phyloP scores from a whole-genome alignment of 2,329 filamentous ascomycete species.

The Raffaelea deltoideospora region DNA sequence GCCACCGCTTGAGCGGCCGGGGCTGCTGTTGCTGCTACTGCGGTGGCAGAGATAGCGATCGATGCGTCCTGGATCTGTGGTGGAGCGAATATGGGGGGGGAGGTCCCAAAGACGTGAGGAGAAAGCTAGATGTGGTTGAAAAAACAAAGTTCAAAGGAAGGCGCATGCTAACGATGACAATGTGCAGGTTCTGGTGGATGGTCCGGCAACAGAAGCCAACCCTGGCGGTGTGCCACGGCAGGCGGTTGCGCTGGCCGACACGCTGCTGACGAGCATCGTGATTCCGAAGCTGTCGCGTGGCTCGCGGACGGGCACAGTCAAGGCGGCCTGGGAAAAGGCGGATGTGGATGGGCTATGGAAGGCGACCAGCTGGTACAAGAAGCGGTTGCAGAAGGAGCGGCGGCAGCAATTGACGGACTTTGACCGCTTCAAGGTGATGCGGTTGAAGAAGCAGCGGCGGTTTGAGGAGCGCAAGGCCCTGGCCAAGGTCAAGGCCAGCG shows the following conservation, averaged over 20 bases:
- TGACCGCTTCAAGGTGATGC: constrained; percentile 99
- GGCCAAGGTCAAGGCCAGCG: constrained; percentile 77
- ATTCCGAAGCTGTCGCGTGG: constrained; percentile 76
- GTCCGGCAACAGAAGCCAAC: constrained; percentile 69
- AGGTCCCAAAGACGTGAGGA: too few relatives aligned
- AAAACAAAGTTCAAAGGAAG: neutral
- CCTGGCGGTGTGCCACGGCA: constrained; percentile 68
- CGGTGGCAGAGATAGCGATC: too few relatives aligned
- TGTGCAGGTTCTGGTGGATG: constrained; percentile 96
- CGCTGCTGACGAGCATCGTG: constrained; percentile 80
- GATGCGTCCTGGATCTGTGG: too few relatives aligned
- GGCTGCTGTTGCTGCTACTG: neutral
- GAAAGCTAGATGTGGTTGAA: too few relatives aligned
- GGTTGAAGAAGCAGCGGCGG: constrained; percentile 97
- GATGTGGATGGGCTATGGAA: constrained; percentile 91
- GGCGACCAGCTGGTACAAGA: constrained; percentile 87
- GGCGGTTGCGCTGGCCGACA: constrained; percentile 63
- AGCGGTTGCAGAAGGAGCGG: constrained; percentile 69
- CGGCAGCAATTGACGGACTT: constrained; percentile 92
- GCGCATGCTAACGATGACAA: constrained; percentile 5
- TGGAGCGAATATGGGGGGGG: too few relatives aligned
- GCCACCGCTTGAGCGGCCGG: neutral
- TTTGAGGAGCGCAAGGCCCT: constrained; percentile 96
- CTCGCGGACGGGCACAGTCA: constrained; percentile 66
- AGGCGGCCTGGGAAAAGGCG: constrained; percentile 79